Evolutionary conservation across 495 filamentous ascomycete genomes (phyloP).

Genomic region (Tuber calosporum): DNA sequence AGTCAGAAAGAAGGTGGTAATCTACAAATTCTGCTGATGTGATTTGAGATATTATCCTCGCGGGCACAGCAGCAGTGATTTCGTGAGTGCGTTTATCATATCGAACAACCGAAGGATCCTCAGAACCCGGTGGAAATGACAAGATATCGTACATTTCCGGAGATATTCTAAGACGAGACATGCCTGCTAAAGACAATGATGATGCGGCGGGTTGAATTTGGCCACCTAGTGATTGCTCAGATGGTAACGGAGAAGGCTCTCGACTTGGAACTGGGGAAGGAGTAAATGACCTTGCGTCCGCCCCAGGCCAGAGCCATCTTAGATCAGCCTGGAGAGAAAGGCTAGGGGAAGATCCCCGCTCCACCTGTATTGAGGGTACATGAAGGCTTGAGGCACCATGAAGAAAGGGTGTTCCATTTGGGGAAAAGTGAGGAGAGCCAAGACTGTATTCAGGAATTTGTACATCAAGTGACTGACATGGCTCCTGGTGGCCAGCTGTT

Average conservation of each 20-base stretch:
- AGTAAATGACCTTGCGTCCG: constrained; percentile 42
- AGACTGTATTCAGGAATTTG: constrained; percentile 82
- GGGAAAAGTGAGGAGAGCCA: constrained; percentile 73
- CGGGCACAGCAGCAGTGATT: constrained; percentile 83
- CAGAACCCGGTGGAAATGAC: constrained; percentile 59
- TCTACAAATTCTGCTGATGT: constrained; percentile 93
- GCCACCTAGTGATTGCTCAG: constrained; percentile 23
- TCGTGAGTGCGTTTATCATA: constrained; percentile 64
- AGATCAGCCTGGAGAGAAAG: constrained; percentile 49
- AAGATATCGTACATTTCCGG: constrained; percentile 71
- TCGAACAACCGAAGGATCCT: constrained; percentile 76
- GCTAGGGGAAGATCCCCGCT: constrained; percentile 45
- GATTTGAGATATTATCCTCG: constrained; percentile 91
- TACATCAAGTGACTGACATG: constrained; percentile 59
- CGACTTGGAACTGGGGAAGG: constrained; percentile 38
- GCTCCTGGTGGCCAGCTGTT: constrained; percentile 54
- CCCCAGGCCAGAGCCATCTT: constrained; percentile 45
- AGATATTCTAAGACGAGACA: constrained; percentile 45
- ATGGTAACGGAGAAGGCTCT: constrained; percentile 40
- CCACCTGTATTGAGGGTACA: constrained; percentile 43
- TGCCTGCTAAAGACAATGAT: constrained; percentile 42
- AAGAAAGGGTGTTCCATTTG: constrained; percentile 68
- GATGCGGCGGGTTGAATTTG: constrained; percentile 43
- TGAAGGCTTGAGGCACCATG: constrained; percentile 61
- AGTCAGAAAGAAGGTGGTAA: constrained; percentile 95